Conservation (phyloP, 2,329 filamentous ascomycete species). For the Xylaria sp. region DNA sequence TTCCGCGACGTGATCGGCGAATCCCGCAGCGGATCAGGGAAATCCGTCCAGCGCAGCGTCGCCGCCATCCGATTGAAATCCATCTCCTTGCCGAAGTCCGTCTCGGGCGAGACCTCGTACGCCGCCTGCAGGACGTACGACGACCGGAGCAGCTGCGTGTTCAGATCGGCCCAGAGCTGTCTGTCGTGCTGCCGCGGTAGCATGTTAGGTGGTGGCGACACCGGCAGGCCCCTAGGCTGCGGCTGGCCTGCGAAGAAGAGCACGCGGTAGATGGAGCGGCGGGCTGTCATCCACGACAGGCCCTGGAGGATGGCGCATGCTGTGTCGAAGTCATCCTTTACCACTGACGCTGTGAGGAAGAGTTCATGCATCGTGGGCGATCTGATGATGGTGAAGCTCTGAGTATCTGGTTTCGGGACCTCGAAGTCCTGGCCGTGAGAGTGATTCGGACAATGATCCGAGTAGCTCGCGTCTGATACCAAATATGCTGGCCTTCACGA, state of each 20-base stretch:
- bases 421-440: not conserved
- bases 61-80: constrained; percentile 43
- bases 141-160: constrained; percentile 50
- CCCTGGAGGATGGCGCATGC: constrained; percentile 52
- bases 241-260: constrained; percentile 49
- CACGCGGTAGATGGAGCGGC: constrained; percentile 45
- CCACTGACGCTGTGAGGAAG: constrained; percentile 51
- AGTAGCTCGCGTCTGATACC: not conserved
- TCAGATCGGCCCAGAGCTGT: constrained; percentile 48
- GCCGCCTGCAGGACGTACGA: constrained; percentile 53
- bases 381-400: not conserved
- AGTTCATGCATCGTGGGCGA: constrained; percentile 50
- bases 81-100: constrained; percentile 40
- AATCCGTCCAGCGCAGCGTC: constrained; percentile 53
- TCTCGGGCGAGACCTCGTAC: constrained; percentile 47
- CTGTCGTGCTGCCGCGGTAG: constrained; percentile 8
- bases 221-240: constrained; percentile 42
- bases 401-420: not conserved
- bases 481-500: no score
- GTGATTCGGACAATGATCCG: not conserved
- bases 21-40: constrained; percentile 51
- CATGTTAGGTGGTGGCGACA: constrained; percentile 25
- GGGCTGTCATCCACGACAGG: constrained; percentile 51
- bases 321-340: constrained; percentile 43
- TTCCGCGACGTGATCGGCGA: constrained; percentile 49